phyloP scores from a whole-genome alignment of 1,139 yeast species.

The Pichia sp. region DNA sequence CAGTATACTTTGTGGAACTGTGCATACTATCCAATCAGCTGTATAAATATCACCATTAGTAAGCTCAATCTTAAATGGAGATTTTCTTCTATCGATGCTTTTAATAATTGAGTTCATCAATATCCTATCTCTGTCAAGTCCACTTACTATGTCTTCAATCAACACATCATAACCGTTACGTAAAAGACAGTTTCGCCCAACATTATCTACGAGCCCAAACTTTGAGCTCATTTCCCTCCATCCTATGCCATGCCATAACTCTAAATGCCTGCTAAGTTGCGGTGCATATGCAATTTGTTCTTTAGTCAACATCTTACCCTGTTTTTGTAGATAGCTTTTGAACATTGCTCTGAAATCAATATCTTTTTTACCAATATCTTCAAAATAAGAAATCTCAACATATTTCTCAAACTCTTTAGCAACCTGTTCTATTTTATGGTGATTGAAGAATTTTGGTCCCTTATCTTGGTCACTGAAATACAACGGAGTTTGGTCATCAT shows the following conservation, averaged over 20 bases:
- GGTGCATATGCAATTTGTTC: slow-evolving; percentile 47
- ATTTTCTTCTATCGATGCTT: slow-evolving; percentile 29
- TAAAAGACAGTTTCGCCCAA: slow-evolving; percentile 69
- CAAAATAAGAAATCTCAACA: slow-evolving; percentile 47
- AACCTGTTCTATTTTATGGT: slow-evolving; percentile 36
- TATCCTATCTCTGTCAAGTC: slow-evolving; percentile 37
- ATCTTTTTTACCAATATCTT: slow-evolving; percentile 42
- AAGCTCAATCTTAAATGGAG: slow-evolving; percentile 22
- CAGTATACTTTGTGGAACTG: slow-evolving; percentile 70
- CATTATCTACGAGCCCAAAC: slow-evolving; percentile 56
- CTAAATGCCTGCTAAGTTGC: slow-evolving; percentile 43
- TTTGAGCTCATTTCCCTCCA: slow-evolving; percentile 63
- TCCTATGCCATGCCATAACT: slow-evolving; percentile 73
- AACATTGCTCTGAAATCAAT: slow-evolving; percentile 42
- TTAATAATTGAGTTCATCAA: slow-evolving; percentile 41
- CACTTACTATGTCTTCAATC: slow-evolving; percentile 36
- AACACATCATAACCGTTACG: slow-evolving; percentile 50
- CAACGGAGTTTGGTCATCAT: slow-evolving; percentile 38
- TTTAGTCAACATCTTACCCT: slow-evolving; percentile 40
- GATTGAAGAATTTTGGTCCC: slow-evolving; percentile 21
- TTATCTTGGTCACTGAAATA: slow-evolving; percentile 29
- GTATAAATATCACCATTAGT: slow-evolving; percentile 25
- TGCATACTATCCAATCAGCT: slow-evolving; percentile 54
- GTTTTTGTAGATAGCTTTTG: slow-evolving; percentile 37
- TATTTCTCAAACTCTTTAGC: slow-evolving; percentile 53